Conservation (phyloP, 371 early-diverging fungal genomes). For the Cokeromyces recurvatus region DNA sequence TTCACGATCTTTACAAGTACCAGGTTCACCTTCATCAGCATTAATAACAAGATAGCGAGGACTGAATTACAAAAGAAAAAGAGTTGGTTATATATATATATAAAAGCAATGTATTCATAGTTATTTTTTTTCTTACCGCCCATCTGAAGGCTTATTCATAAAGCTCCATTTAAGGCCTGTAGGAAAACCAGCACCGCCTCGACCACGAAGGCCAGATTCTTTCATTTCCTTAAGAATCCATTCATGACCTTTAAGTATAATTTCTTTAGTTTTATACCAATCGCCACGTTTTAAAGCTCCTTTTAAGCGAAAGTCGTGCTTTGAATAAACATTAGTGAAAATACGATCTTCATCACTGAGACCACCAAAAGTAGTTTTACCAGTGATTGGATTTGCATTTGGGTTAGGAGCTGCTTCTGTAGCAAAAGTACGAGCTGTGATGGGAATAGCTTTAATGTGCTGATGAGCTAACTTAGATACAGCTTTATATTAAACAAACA, state of each 20-base stretch:
- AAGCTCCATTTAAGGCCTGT: slow-evolving; percentile 98
- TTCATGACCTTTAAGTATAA: slow-evolving; percentile 91
- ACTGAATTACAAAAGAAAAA: slow-evolving; percentile 27
- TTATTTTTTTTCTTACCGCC: slow-evolving; percentile 47
- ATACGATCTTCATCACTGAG: slow-evolving; percentile 93
- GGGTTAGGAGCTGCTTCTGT: slow-evolving; percentile 44
- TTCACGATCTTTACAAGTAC: slow-evolving; percentile 98
- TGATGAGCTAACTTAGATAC: slow-evolving; percentile 19
- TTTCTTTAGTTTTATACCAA: slow-evolving; percentile 98
- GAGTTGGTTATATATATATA: too few relatives aligned
- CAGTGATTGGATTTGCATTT: slow-evolving; percentile 46
- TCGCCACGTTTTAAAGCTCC: slow-evolving; percentile 94
- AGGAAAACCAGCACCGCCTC: slow-evolving; percentile 98
- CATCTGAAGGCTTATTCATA: slow-evolving; percentile 92
- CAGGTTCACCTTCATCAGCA: slow-evolving; percentile 98
- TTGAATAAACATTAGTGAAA: slow-evolving; percentile 94
- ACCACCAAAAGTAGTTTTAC: slow-evolving; percentile 61
- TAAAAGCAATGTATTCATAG: too few relatives aligned
- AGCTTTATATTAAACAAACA: slow-evolving; percentile 6
- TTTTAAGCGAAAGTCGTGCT: slow-evolving; percentile 84
- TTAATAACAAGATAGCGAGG: slow-evolving; percentile 96
- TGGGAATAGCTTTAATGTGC: slow-evolving; percentile 20
- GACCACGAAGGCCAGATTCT: slow-evolving; percentile 91
- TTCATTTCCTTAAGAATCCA: slow-evolving; percentile 98
- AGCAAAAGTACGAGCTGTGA: slow-evolving; percentile 36